Evolutionary conservation across 164 flowering plant genomes (phyloP), one percentile per base, ranked within the genome.

Genomic region (Magnolia changhungtana): DNA sequence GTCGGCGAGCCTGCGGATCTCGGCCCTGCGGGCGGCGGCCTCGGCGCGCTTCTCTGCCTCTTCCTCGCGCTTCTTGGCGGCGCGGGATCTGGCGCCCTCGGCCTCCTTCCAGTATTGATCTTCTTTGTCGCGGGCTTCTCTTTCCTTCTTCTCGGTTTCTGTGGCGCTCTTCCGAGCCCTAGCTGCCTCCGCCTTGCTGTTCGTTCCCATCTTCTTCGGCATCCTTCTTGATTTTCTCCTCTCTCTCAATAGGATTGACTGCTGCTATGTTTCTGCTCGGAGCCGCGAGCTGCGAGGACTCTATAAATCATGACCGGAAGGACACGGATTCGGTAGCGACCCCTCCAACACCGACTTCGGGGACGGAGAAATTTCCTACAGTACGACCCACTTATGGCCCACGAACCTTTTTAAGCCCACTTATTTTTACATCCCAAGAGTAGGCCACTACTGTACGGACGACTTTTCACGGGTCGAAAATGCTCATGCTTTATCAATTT

Each of bases 131-230:
- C 85, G 86, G 0, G 91, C 64, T 70, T 90, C 90, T 14, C 84
- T 84, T 1, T 88, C 94, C 75, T 92, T 94, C 55, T 86, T 86
- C 74, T 96, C 98, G 61, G 90, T 5, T 19, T 94, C 98, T 3
- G 89, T 73, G 50, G 97, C 91, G 86, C 67, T 82, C 85, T 86
- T 90, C 50, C 97, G 91, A 58, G 88, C 93, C 84, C 91, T 84
- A 24, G 98, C 97, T 67, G 73, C 97, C 83, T 96, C 99, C 49
- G 99, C 98, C 77, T 96, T 96, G 89, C 89, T 91, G 90, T 96
- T 96, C 49, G 84, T 86, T 19, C 97, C 95, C 91, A 93, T 87
- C 86, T 95, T 95, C 90, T 93, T 95, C 90, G 98, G 98, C 97
- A 89, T 89, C 82, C 74, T 79, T 65, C 19, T 49, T 67, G 59